phyloP scores from a whole-genome alignment of 768 basidiomycete species.

The Russula sp. region DNA sequence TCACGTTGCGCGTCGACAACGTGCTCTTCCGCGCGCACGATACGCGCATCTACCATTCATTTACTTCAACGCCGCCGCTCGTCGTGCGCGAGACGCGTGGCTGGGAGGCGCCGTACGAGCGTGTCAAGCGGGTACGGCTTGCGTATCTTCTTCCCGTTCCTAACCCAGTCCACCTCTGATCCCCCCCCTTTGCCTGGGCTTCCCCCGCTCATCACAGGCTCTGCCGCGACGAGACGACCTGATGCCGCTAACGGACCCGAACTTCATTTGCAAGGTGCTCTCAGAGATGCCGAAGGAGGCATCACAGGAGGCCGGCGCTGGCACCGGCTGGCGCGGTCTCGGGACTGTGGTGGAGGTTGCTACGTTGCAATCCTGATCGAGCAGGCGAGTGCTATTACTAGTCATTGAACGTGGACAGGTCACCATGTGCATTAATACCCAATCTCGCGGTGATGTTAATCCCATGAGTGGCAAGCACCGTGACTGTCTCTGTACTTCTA shows the following conservation, averaged over 20 bases:
- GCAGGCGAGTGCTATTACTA: neutral
- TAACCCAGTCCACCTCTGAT: too few species aligned
- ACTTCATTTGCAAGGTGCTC: slow-evolving; percentile 69
- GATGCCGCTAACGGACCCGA: slow-evolving; percentile 80
- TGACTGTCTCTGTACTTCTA: neutral
- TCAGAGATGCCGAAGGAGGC: slow-evolving; percentile 51
- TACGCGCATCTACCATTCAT: slow-evolving; percentile 84
- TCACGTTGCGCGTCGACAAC: slow-evolving; percentile 90
- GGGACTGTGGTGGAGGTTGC: slow-evolving; percentile 56
- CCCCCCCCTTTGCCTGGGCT: neutral
- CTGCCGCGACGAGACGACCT: slow-evolving; percentile 73
- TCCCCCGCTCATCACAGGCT: slow-evolving; percentile 34
- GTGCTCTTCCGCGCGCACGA: slow-evolving; percentile 90
- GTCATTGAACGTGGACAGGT: neutral
- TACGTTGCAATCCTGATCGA: slow-evolving; percentile 24
- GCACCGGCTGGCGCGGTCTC: slow-evolving; percentile 82
- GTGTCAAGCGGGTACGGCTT: slow-evolving; percentile 60
- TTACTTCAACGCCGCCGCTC: slow-evolving; percentile 49
- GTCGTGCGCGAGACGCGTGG: slow-evolving; percentile 79
- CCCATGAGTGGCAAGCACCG: neutral
- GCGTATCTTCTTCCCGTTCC: neutral
- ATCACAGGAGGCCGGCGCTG: slow-evolving; percentile 55
- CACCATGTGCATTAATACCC: neutral
- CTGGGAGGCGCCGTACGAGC: slow-evolving; percentile 85
- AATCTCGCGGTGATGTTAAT: neutral